Evolutionary conservation across 2,329 filamentous ascomycete species (phyloP), one percentile per base, ranked within the genome.

Genomic region (Fusarium verrucosum): DNA sequence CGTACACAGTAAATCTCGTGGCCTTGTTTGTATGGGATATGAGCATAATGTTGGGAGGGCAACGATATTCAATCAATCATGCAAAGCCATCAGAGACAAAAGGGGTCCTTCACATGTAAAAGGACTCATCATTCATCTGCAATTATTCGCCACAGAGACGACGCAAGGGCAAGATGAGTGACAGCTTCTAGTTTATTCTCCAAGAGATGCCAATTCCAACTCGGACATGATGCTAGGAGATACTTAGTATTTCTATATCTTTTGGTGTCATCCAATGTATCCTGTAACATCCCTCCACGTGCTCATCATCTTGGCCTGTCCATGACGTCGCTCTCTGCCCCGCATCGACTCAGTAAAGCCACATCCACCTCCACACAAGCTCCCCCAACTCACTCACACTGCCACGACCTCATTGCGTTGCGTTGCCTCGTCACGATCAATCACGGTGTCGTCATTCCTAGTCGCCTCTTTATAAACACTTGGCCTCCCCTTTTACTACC

Each of bases 241-340:
- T 70, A 72, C 70, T 33, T 66, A 1, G 3, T 2, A 1, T 1
- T 1, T 0, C 16, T 4, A 10, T 16, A 9, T 7, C 1, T 1
- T 3, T 19, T 5, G 10, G 10, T 11, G 26, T 9, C 4, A 16
- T 2, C 5, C 11, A 4, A 41, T n/a, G 68, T 72, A 66, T 26
- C 20, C 2, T 26, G 10, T 58, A 71, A 41, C 49, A 55, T 7
- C 1, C 6, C n/a, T 23, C 10, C 26, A 26, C 58, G 52, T 58
- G 64, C 58, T 47, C 54, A 66, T 69, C 70, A 67, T 67, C 33
- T 25, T 45, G 37, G 35, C 23, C 20, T 7, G 26, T 65, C 60
- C 69, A 73, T 73, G 72, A 73, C 70, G 72, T 73, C 62, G 70
- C 63, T 52, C 28, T 20, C n/a, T 71, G 69, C 72, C 72, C 72